Evolutionary conservation across 1,284 basidiomycete genomes (phyloP), one percentile per base, ranked within the genome.

Genomic region (Trichosporon sp.): DNA sequence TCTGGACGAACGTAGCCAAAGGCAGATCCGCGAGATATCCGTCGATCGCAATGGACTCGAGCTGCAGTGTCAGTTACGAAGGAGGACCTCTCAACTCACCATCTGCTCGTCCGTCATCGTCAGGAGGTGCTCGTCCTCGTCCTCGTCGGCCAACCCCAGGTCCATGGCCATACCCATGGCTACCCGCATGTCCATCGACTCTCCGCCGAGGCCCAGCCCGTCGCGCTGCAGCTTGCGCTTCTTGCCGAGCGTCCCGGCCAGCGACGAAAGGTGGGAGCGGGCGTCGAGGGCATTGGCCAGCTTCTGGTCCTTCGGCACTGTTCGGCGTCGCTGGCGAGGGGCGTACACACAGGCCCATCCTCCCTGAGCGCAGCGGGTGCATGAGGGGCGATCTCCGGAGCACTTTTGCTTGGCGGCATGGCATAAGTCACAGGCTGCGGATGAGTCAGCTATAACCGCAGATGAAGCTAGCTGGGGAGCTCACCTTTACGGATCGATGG

Each of bases 331-430:
- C 70, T 81, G 80, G 13, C 82, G 79, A 7, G 81, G 80, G 0
- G 82, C 81, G 66, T 83, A 83, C 64, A 76, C 70, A 68, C 82
- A 83, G 35, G 74, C 68, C 82, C 82, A 83, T 32, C 78, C 77
- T 15, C 81, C 81, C 21, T 78, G 76, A 1, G 75, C 73, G 66
- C 82, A 83, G 3, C 82, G 77, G 2, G 78, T 78, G 68, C 82
- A 83, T 12, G 75, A 75, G 2, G 82, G 82, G 11, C 80, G 74
- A 35, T 83, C 81, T 31, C 80, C 80, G 12, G 81, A 82, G 66
- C 82, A 83, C 76, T 81, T 82, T 76, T 82, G 81, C 67, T 82
- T 83, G 8, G 81, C 80, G 12, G 77, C 76, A 66, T 83, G 81
- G 65, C 81, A 83, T 34, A 81, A 66, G 69, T 83, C 81, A 65